Percentiles rank a stretch among this genome's conserved stretches.
Conservation (phyloP, 805 yeast species). For the Teunomyces gatunensis region DNA sequence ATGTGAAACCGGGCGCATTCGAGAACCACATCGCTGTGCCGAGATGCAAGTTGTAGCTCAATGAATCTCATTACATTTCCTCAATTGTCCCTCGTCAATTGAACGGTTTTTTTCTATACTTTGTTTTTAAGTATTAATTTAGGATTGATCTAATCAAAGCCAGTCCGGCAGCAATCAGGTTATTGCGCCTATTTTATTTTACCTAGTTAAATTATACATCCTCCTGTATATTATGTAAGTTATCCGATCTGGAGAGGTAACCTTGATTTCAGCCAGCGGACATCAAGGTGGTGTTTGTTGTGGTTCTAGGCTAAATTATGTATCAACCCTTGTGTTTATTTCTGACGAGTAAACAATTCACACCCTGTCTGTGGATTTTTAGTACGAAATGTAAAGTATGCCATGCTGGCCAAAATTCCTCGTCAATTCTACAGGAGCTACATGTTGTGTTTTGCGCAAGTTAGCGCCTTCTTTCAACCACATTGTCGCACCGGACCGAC, state of each 20-base stretch:
- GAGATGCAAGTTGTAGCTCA: not conserved
- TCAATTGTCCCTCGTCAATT: not conserved
- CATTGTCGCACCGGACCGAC: not conserved
- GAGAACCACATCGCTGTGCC: not conserved
- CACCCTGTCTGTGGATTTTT: not conserved
- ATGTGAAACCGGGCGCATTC: not conserved
- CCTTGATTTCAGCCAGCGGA: not conserved
- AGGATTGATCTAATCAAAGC: no score
- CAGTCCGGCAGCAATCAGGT: not conserved
- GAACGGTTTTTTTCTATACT: not conserved
- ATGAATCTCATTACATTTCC: not conserved
- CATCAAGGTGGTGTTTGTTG: no score
- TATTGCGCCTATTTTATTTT: not conserved
- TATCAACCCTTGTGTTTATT: not conserved
- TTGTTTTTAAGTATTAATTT: no score
- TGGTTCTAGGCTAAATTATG: not conserved
- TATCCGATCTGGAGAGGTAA: not conserved
- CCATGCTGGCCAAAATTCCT: not conserved
- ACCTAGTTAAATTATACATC: not conserved
- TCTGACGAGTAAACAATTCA: not conserved
- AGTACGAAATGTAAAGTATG: not conserved
- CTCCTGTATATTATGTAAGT: not conserved
- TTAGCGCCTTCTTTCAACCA: not conserved
- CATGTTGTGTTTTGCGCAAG: not conserved
- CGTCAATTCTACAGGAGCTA: not conserved